Evolutionary conservation across 768 basidiomycete species (phyloP), one percentile per base, ranked within the genome.

Genomic region (Mycena maculata): DNA sequence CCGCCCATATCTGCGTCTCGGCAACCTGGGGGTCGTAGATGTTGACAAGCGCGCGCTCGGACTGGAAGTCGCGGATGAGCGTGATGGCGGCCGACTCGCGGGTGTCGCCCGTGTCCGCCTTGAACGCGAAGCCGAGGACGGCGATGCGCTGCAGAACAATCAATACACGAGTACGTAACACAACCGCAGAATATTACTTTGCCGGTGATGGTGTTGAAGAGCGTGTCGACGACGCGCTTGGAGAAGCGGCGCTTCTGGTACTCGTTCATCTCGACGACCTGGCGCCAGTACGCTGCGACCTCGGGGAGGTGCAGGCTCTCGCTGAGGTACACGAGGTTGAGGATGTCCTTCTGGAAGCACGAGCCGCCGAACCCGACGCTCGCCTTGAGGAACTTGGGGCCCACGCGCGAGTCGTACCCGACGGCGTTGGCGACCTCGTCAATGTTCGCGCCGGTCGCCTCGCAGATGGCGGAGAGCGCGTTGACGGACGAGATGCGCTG

Each of bases 311-410:
- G 95, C 60, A 95, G 82, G 69, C 92, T 95, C 82, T 99, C 96
- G 76, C 90, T 92, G 47, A 99, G 89, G 83, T 99, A 99, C 48
- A 99, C 98, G 68, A 99, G 86, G 84, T 99, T 99, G 75, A 99
- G 90, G 80, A 99, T 99, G 76, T 99, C 97, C 80, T 99, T 99
- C 83, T 99, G 97, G 93, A 99, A 99, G 84, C 97, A 99, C 15
- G 92, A 94, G 39, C 98, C 98, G 67, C 98, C 97, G 74, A 99
- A 99, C 23, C 98, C 97, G 73, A 98, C 96, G 53, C 91, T 93
- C 44, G 95, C 93, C 77, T 93, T 95, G 75, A 99, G 84, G 88
- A 99, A 99, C 79, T 93, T 97, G 73, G 95, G 88, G 4, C 98
- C 98, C 59, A 99, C 86, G 65, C 98, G 94, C 22, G 91, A 86